These are phyloP conservation scores for Solanum dulcamara DNA, from an alignment of 257 asterid genomes.

Conservation along the genomic window DNA sequence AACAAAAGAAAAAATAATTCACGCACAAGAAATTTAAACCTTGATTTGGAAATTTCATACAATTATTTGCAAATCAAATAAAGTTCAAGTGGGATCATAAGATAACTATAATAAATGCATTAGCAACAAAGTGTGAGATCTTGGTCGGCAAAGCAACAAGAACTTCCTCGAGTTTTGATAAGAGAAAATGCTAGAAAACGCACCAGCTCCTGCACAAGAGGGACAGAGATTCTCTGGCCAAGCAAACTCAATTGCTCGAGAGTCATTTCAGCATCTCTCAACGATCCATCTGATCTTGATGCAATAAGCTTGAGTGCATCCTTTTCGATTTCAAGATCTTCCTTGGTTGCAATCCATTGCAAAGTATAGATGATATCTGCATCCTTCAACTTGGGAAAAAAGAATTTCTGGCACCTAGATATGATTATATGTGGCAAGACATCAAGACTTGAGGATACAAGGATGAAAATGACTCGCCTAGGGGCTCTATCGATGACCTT, in stretches of 20 bases:
- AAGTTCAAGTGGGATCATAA: background rate
- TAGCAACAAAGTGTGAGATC: background rate
- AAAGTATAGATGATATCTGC: slow-evolving; percentile 63
- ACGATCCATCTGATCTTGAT: slow-evolving; percentile 77
- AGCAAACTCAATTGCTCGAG: slow-evolving; percentile 78
- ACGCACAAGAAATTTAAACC: background rate
- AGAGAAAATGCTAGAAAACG: background rate
- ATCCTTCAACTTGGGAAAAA: slow-evolving; percentile 76
- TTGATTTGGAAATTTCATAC: background rate
- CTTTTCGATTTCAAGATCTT: slow-evolving; percentile 61
- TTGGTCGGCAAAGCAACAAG: background rate
- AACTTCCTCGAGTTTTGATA: background rate
- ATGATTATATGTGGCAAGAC: slow-evolving; percentile 68
- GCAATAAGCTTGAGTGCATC: slow-evolving; percentile 86
- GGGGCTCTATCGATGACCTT: slow-evolving; percentile 72
- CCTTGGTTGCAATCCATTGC: slow-evolving; percentile 72
- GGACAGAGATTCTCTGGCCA: slow-evolving; percentile 65
- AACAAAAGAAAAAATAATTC: background rate
- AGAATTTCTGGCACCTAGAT: slow-evolving; percentile 89
- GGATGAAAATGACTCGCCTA: slow-evolving; percentile 59
- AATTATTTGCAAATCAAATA: background rate
- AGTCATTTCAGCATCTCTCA: slow-evolving; percentile 96
- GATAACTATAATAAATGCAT: background rate
- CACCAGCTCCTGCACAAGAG: slow-evolving; percentile 70
- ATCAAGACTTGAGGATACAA: slow-evolving; percentile 71